Conservation (phyloP, 345 rosid genomes). For the Luvunga scandens region DNA sequence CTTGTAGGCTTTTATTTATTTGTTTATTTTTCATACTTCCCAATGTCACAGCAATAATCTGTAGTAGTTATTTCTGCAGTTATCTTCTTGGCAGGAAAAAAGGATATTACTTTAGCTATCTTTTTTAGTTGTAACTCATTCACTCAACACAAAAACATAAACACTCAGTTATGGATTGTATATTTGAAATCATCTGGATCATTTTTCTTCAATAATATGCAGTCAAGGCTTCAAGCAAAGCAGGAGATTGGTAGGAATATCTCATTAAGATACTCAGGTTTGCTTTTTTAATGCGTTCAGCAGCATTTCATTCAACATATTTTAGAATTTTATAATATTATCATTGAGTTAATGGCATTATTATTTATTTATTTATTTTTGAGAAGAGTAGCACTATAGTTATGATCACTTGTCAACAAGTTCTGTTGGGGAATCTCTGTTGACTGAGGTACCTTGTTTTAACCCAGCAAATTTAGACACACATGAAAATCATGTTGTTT, state of each 20-base stretch:
- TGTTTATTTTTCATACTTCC: neutral
- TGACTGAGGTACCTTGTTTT: neutral
- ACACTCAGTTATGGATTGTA: neutral
- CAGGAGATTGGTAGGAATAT: conserved; percentile 65
- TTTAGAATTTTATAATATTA: too few species aligned
- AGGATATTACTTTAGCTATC: neutral
- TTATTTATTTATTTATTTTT: too few species aligned
- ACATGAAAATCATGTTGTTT: too few species aligned
- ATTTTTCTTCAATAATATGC: conserved; percentile 23
- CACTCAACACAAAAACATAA: neutral
- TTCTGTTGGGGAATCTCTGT: neutral
- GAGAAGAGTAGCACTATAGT: neutral
- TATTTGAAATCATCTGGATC: conserved; percentile 4
- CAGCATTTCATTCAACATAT: conserved; percentile 4
- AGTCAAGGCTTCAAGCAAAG: conserved; percentile 76
- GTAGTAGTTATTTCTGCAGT: neutral
- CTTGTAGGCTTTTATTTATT: too few species aligned
- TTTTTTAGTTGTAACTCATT: neutral
- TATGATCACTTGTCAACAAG: neutral
- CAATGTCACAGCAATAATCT: neutral
- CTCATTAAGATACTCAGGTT: conserved; percentile 62
- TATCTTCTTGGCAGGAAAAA: neutral
- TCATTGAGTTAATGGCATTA: too few species aligned
- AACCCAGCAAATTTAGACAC: too few species aligned
- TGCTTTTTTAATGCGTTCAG: conserved; percentile 7